Evolutionary conservation across 805 yeast genomes (phyloP), one percentile per base, ranked within the genome.

Genomic region (Saturnispora dispora): DNA sequence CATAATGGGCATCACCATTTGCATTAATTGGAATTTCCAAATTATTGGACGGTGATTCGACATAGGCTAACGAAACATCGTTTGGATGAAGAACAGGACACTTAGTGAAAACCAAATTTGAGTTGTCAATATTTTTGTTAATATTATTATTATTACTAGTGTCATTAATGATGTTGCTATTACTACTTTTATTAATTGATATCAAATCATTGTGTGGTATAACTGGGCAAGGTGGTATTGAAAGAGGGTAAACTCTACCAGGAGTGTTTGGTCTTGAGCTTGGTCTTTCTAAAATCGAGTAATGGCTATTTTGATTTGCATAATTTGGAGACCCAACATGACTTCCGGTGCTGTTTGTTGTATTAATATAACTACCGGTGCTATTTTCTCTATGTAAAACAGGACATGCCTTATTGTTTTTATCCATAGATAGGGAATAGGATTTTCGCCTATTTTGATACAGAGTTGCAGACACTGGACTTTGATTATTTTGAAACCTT

Each of bases 71-170:
- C 41, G 45, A 17, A 17, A 47, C 18, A n/a, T 60, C 66, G 37
- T 43, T 36, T 2, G 66, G 61, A 49, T 64, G 63, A 36, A 64
- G 46, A 23, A 63, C 56, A 0, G 68, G 67, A 45, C 68, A 64
- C 52, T 58, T 60, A n/a, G 55, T 56, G 6, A 60, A 48, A 10
- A 48, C 44, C 6, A 57, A 44, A 20, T 47, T 52, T 30, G 50
- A 36, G 4, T 39, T 40, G 15, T 45, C 51, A 15, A 15, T 44
- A 35, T 18, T 25, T 15, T 10, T 25, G 25, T 18, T 46, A 15
- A 11, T 23, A 27, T 33, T 40, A 40, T 8, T 13, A 35, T 13
- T 17, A 20, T 11, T 18, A 23, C 10, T 37, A 25, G n/a, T 25
- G 17, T 33, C 7, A n/a, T 8, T 22, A 27, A 11, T 25, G 17